Conservation (phyloP, 1,139 yeast genomes). For the Hemisphaericaspora lyxosophila region DNA sequence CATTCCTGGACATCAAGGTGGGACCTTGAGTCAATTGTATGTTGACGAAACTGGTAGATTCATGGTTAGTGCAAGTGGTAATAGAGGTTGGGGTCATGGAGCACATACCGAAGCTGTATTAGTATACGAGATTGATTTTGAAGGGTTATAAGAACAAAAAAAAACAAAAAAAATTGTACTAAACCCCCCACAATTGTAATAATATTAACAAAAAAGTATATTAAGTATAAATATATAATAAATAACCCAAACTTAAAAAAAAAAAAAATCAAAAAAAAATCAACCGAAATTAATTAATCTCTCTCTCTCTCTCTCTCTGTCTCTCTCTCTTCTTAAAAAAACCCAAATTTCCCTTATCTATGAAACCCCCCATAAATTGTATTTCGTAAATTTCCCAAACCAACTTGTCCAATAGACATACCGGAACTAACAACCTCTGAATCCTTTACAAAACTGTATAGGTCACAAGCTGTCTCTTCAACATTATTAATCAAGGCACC, state of each 20-base stretch:
- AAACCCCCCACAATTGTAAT: neutral
- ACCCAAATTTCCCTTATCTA: slow-evolving; percentile 6
- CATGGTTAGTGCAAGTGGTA: slow-evolving; percentile 89
- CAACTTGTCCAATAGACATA: slow-evolving; percentile 27
- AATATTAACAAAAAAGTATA: neutral
- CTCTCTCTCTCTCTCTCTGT: too few relatives aligned
- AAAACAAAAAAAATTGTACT: neutral
- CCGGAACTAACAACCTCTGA: slow-evolving; percentile 21
- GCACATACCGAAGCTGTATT: slow-evolving; percentile 74
- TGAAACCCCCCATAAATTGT: slow-evolving; percentile 23
- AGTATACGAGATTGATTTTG: slow-evolving; percentile 68
- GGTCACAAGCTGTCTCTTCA: slow-evolving; percentile 15
- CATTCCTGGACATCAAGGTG: slow-evolving; percentile 65
- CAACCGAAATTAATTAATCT: neutral
- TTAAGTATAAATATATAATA: neutral
- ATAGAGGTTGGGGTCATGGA: slow-evolving; percentile 91
- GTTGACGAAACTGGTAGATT: slow-evolving; percentile 88
- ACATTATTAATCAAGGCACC: slow-evolving; percentile 13
- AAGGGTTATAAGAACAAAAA: slow-evolving; percentile 10
- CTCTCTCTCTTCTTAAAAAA: too few relatives aligned
- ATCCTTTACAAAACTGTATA: slow-evolving; percentile 16
- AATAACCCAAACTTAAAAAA: slow-evolving; percentile 4
- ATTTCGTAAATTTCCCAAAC: slow-evolving; percentile 32
- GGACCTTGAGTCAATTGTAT: slow-evolving; percentile 54
- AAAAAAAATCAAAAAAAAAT: slow-evolving; percentile 1